Conservation (phyloP, 441 rosid genomes). For the Arabidopsis hybrid region DNA sequence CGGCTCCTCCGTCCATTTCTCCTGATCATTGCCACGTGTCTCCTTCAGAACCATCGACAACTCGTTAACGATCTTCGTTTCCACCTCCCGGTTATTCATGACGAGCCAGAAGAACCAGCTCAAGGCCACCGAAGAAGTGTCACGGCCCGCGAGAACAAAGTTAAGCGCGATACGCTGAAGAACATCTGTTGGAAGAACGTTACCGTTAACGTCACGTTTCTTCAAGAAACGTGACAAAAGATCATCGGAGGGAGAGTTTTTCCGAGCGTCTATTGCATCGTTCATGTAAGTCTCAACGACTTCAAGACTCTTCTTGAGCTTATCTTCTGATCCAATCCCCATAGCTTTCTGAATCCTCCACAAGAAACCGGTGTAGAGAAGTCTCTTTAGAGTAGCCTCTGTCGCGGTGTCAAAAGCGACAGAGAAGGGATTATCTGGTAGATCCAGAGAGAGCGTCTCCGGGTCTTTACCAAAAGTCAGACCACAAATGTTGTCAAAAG, state of each 20-base stretch:
- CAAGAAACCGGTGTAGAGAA: constrained; percentile 81
- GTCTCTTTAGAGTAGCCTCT: constrained; percentile 80
- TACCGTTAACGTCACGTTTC: constrained; percentile 74
- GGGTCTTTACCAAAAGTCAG: constrained; percentile 96
- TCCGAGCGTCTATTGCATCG: constrained; percentile 71
- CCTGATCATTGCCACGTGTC: constrained; percentile 70
- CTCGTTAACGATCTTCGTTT: constrained; percentile 67
- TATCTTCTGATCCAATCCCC: constrained; percentile 67
- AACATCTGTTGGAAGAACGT: constrained; percentile 62
- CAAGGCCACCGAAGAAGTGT: constrained; percentile 91
- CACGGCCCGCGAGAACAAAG: constrained; percentile 94
- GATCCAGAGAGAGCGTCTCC: constrained; percentile 73
- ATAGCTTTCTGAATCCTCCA: constrained; percentile 82
- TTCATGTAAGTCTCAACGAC: constrained; percentile 86
- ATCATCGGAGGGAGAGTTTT: constrained; percentile 84
- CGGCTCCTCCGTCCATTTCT: constrained; percentile 81
- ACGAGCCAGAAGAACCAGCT: constrained; percentile 98
- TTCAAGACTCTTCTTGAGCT: constrained; percentile 59
- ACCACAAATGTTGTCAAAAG: constrained; percentile 94
- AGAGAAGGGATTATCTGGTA: constrained; percentile 81
- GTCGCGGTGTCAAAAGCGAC: constrained; percentile 86
- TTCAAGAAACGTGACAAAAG: constrained; percentile 80
- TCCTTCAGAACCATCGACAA: constrained; percentile 60
- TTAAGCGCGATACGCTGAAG: constrained; percentile 94
- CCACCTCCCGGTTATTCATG: constrained; percentile 73